Conservation (phyloP, 768 basidiomycete species). For the Rhizopogon sp. region DNA sequence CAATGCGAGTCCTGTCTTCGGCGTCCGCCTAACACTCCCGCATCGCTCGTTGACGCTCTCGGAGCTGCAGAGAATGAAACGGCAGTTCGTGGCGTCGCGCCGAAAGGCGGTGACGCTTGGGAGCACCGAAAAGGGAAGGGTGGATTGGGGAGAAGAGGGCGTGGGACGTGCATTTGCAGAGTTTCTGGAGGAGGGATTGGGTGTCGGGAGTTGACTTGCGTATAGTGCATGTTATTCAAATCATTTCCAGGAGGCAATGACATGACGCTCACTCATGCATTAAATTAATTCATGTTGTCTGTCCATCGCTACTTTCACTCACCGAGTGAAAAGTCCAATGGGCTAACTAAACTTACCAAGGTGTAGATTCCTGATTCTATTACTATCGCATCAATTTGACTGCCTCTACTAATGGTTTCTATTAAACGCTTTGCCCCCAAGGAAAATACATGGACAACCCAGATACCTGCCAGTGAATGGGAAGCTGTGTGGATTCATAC, state of each 20-base stretch:
- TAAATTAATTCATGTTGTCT: too few species aligned
- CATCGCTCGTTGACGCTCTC: constrained; percentile 72
- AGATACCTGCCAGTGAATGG: too few species aligned
- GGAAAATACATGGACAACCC: too few species aligned
- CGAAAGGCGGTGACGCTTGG: constrained; percentile 86
- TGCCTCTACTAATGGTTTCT: too few species aligned
- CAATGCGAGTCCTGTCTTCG: constrained; percentile 16
- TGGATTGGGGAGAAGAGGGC: constrained; percentile 74
- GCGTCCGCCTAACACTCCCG: constrained; percentile 57
- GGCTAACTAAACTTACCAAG: too few species aligned
- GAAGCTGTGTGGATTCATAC: too few species aligned
- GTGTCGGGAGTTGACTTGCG: background rate
- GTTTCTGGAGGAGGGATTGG: constrained; percentile 56
- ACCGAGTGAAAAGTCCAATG: too few species aligned
- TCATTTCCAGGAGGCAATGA: background rate
- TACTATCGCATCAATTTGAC: too few species aligned
- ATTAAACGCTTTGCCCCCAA: too few species aligned
- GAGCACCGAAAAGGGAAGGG: constrained; percentile 67
- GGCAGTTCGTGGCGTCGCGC: constrained; percentile 88
- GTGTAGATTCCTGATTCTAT: too few species aligned
- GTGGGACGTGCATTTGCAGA: constrained; percentile 64
- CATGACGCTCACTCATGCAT: too few species aligned
- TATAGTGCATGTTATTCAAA: background rate
- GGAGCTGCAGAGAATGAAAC: constrained; percentile 83
- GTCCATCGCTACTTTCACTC: too few species aligned